Evolutionary conservation across 148 eudicot species (phyloP).

Genomic region (Vaccinium darrowii): DNA sequence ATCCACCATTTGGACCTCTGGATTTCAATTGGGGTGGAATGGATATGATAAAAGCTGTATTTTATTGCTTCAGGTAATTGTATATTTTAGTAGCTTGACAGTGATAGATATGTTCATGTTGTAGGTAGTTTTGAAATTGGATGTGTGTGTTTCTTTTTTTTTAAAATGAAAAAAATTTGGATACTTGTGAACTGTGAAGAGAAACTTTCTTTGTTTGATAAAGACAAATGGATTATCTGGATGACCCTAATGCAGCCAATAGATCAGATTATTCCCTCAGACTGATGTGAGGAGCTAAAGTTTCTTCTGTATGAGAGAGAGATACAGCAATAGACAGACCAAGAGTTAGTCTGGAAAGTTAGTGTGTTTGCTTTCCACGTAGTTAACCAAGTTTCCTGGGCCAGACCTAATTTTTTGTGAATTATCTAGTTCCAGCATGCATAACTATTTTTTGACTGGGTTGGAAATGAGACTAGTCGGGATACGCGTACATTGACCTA

Average conservation of each 20-base stretch:
- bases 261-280: neutral
- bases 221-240: neutral
- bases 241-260: neutral
- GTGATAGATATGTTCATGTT: neutral
- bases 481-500: too few species aligned
- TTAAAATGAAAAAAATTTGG: neutral
- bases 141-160: too few species aligned
- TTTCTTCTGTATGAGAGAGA: too few species aligned
- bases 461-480: too few species aligned
- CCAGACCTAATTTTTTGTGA: too few species aligned
- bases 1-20: neutral
- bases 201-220: neutral
- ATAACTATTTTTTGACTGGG: too few species aligned
- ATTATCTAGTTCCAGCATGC: too few species aligned
- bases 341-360: too few species aligned
- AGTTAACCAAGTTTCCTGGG: too few species aligned
- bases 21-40: neutral
- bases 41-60: neutral
- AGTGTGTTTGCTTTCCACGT: too few species aligned
- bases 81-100: neutral
- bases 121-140: neutral
- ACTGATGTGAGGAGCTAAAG: neutral
- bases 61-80: neutral
- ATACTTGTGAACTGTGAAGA: neutral
- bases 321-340: too few species aligned